Percentiles rank a stretch among this genome's conserved stretches.
phyloP scores from a whole-genome alignment of 2,329 filamentous ascomycete genomes.

The Clonostachys sp. region DNA sequence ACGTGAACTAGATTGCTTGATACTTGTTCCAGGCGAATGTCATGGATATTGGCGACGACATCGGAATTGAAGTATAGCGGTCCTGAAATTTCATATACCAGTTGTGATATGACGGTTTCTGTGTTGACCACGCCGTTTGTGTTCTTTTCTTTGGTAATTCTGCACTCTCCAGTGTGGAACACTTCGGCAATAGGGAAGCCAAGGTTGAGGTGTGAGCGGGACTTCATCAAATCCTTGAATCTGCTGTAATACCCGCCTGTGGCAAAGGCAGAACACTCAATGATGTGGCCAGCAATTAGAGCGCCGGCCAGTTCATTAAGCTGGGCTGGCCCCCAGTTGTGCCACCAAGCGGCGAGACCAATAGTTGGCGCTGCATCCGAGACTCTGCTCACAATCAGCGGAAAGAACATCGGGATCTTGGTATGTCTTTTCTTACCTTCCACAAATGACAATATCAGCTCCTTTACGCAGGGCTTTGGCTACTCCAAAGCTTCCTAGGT shows the following conservation, averaged over 20 bases:
- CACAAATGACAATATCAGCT: constrained; percentile 12
- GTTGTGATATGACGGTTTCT: constrained; percentile 19
- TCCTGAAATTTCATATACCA: constrained; percentile 31
- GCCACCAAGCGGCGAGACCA: constrained; percentile 11
- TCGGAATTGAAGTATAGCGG: constrained; percentile 9
- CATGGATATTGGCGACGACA: constrained; percentile 1
- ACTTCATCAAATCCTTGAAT: constrained; percentile 13
- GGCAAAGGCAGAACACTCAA: constrained; percentile 15
- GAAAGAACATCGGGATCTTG: no score
- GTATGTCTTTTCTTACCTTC: constrained; percentile 1
- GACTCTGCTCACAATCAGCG: not conserved
- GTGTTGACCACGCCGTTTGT: constrained; percentile 12
- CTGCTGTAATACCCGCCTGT: constrained; percentile 22
- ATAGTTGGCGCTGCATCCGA: constrained; percentile 9
- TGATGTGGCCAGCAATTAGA: constrained; percentile 12
- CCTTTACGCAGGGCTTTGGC: constrained; percentile 5
- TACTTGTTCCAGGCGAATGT: constrained; percentile 1
- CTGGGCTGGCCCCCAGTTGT: constrained; percentile 22
- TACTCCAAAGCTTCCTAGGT: constrained; percentile 26
- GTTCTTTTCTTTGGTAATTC: constrained; percentile 15
- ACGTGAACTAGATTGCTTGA: not conserved
- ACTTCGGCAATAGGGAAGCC: constrained; percentile 46
- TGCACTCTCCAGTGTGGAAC: constrained; percentile 27
- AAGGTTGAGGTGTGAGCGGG: constrained; percentile 20
- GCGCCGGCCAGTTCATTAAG: constrained; percentile 20